Evolutionary conservation across 768 basidiomycete genomes (phyloP).

Genomic region (Mycena crocata): DNA sequence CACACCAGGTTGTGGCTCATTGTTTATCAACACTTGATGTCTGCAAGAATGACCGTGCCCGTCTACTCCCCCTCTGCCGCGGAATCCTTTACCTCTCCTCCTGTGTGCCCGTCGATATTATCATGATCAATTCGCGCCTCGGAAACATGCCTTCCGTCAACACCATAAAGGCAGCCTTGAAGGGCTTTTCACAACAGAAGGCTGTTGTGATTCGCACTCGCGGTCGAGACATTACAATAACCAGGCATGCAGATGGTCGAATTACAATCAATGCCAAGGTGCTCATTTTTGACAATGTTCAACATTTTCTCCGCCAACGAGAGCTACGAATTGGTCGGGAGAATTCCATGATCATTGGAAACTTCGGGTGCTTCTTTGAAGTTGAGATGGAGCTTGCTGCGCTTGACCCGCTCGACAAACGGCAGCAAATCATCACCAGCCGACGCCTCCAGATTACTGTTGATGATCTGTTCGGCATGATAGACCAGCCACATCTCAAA

Average conservation of each 20-base stretch:
- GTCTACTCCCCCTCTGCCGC: background rate
- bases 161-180: conserved; percentile 31
- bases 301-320: conserved; percentile 40
- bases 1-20: background rate
- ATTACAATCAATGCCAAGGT: conserved; percentile 20
- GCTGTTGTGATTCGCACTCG: conserved; percentile 17
- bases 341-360: conserved; percentile 43
- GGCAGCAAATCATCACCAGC: conserved; percentile 3
- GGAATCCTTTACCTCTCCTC: conserved; percentile 8
- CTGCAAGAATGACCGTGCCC: background rate
- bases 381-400: conserved; percentile 38
- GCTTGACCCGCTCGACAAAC: conserved; percentile 39
- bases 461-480: conserved; percentile 34
- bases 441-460: conserved; percentile 34
- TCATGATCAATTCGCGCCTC: conserved; percentile 26
- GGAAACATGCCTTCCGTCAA: conserved; percentile 35
- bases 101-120: background rate
- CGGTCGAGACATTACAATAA: conserved; percentile 26
- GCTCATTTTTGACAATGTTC: conserved; percentile 44
- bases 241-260: background rate
- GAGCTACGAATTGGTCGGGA: conserved; percentile 44
- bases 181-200: conserved; percentile 38
- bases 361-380: conserved; percentile 19
- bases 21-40: background rate
- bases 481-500: conserved; percentile 42